phyloP scores from a whole-genome alignment of 2,329 filamentous ascomycete species.

The Calcarisporium arbuscula region DNA sequence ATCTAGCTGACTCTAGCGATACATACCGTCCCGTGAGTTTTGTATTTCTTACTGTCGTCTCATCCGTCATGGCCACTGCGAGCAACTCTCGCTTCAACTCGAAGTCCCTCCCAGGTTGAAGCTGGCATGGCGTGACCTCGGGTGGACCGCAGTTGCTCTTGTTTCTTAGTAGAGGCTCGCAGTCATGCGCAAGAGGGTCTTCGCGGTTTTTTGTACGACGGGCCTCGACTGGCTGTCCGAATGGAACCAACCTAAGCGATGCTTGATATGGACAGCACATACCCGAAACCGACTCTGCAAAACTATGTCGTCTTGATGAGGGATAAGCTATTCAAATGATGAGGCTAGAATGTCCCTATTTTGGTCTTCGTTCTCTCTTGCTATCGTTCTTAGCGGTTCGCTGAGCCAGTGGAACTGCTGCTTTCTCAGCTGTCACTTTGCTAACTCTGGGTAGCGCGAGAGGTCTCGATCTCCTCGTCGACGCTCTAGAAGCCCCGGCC shows the following conservation, averaged over 20 bases:
- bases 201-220: too few relatives aligned
- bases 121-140: too few relatives aligned
- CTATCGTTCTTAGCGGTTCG: slow-evolving; percentile 1
- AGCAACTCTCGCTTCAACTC: neutral
- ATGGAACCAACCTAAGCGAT: too few relatives aligned
- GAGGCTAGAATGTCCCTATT: too few relatives aligned
- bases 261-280: too few relatives aligned
- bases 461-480: slow-evolving; percentile 73
- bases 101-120: neutral
- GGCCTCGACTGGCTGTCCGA: too few relatives aligned
- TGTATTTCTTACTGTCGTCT: slow-evolving; percentile 11
- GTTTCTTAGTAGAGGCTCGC: too few relatives aligned
- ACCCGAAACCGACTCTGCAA: neutral
- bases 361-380: neutral
- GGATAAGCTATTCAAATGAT: neutral
- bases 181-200: too few relatives aligned
- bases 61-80: slow-evolving; percentile 2
- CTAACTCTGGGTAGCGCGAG: slow-evolving; percentile 61
- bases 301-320: neutral
- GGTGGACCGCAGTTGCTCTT: too few relatives aligned
- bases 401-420: too few relatives aligned
- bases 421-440: neutral
- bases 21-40: slow-evolving; percentile 54
- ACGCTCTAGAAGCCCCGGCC: slow-evolving; percentile 78
- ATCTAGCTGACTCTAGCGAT: slow-evolving; percentile 53